These are phyloP conservation scores for Botrytis hyacinthi DNA, from an alignment of 2,329 filamentous ascomycete genomes.

Conservation along the genomic window DNA sequence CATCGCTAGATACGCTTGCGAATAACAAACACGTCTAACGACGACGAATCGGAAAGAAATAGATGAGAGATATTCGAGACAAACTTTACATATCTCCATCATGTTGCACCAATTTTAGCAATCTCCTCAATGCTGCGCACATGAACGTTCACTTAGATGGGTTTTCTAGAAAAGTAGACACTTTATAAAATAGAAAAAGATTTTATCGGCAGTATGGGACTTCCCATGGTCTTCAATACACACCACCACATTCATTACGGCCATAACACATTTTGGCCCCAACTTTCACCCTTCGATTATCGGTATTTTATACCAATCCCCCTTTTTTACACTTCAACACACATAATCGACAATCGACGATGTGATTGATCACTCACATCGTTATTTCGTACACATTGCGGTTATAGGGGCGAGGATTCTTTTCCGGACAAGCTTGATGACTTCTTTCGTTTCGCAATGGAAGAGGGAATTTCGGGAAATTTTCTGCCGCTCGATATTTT, in stretches of 20 bases:
- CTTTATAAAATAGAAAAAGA: background rate
- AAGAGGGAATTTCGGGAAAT: background rate
- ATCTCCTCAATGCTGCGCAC: background rate
- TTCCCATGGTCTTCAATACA: background rate
- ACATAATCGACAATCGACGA: background rate
- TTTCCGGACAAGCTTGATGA: conserved; percentile 7
- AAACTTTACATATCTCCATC: background rate
- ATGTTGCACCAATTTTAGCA: background rate
- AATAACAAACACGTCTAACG: background rate
- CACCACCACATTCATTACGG: conserved; percentile 9
- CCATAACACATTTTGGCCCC: background rate
- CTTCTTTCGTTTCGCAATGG: background rate
- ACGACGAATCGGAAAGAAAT: background rate
- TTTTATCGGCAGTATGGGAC: background rate
- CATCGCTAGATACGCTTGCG: conserved; percentile 9
- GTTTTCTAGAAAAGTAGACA: background rate
- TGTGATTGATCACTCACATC: conserved; percentile 9
- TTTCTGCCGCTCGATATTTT: background rate
- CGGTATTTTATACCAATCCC: background rate
- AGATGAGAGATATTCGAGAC: background rate
- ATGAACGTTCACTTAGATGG: conserved; percentile 8
- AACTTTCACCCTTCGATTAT: background rate
- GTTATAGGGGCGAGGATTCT: background rate
- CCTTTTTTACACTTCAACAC: background rate
- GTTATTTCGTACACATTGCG: background rate